Evolutionary conservation across 768 basidiomycete species (phyloP), one percentile per base, ranked within the genome.

Genomic region (Macrolepiota fuliginosa): DNA sequence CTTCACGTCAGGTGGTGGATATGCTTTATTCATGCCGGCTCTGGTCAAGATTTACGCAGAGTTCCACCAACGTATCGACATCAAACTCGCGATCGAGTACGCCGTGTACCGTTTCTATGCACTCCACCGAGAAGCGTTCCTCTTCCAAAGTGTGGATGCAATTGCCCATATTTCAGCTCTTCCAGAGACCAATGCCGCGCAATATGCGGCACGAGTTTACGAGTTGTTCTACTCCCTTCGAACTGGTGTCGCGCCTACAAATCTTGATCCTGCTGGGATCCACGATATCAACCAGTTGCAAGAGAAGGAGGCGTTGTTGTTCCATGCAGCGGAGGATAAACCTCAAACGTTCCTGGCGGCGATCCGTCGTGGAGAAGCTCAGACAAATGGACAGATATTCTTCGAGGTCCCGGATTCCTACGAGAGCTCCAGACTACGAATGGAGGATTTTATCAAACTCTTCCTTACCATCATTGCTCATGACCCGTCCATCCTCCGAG

Each of bases 391-490:
- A 17, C 76, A 77, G 49, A 71, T 81, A 46, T 74, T 79, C 2
- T 70, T 82, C 42, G 75, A 79, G 27, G 73, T 86, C 53, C 84
- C 84, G 2, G 84, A 87, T 32, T 81, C 87, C 70, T 86, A 86
- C 63, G 86, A 87, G 68, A 76, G 79, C 19, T 78, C 77, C 62
- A 74, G 78, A 2, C 78, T 93, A 13, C 76, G 76, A 19, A 76
- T 88, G 67, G 87, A 88, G 62, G 79, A 92, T 67, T 77, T 91
- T 25, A 83, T 90, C 29, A 83, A 86, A 15, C 77, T 93, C 7
- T 85, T 91, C 68, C 78, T 92, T 32, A 92, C 91, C 1, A 87
- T 93, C 62, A 90, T 93, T 57, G 90, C 89, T 5, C 87, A 91
- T 64, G 87, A 91, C 69, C 79, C 87, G 15, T 77, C 81, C 4